Evolutionary conservation across 192 early-diverging fungal species (phyloP).

Genomic region (Phlyctochytrium bullatum): DNA sequence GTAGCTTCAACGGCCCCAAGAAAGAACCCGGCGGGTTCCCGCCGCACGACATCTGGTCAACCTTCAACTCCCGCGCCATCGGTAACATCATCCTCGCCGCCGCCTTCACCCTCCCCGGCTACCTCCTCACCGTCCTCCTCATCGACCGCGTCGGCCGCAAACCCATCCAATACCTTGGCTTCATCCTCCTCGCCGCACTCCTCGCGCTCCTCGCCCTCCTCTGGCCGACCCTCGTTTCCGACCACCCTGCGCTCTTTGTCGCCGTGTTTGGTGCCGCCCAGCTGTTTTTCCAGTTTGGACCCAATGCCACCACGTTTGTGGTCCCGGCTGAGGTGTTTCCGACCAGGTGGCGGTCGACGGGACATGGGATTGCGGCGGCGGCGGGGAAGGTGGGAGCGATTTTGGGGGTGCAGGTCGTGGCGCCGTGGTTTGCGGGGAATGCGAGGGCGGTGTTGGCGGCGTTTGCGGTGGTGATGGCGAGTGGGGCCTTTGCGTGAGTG

Average conservation of each 20-base stretch:
- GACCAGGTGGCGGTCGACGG: constrained; percentile 68
- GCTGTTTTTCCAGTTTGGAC: constrained; percentile 91
- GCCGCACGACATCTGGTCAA: constrained; percentile 51
- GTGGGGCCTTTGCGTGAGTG: constrained; percentile 65
- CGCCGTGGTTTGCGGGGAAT: constrained; percentile 31
- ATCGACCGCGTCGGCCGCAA: constrained; percentile 90
- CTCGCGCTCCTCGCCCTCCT: constrained; percentile 52
- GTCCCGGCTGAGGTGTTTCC: constrained; percentile 74
- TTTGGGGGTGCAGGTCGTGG: constrained; percentile 50
- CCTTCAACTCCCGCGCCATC: constrained; percentile 49
- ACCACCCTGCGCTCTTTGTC: constrained; percentile 38
- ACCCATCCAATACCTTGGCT: constrained; percentile 91
- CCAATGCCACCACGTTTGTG: constrained; percentile 87
- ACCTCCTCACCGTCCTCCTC: constrained; percentile 89
- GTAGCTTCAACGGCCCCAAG: constrained; percentile 29
- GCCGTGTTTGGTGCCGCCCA: constrained; percentile 44
- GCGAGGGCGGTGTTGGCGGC: constrained; percentile 18
- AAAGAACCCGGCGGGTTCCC: constrained; percentile 31
- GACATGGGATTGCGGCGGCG: constrained; percentile 79
- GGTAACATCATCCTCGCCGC: constrained; percentile 90
- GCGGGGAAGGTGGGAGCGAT: constrained; percentile 75
- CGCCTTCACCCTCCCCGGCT: constrained; percentile 75
- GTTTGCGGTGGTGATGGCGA: constrained; percentile 37
- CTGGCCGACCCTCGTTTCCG: constrained; percentile 22
- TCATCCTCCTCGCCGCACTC: constrained; percentile 70